Base-by-base conservation (phyloP, 768 basidiomycete genomes). In the Cystofilobasidium macerans region DNA sequence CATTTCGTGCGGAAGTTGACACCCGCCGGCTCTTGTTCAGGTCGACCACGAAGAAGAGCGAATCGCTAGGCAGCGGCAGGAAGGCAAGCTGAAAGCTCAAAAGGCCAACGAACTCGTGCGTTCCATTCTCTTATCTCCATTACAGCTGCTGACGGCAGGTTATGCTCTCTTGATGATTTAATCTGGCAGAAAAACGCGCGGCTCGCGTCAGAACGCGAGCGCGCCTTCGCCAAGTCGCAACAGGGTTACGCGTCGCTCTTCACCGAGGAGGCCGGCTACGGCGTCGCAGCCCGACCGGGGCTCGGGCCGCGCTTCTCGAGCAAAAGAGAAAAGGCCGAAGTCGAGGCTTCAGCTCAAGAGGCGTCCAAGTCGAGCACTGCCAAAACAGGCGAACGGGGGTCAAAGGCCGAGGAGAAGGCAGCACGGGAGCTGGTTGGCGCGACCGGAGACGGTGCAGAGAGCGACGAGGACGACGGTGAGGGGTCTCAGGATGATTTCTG, bases 31-130 rank as follows among this genome's bases (percentile, higher is more conserved):
- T 26, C 11, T 53, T 3, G 8, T 26, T 6, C 51, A 69, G 36
- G 89, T 95, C 28, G 89, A 98, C 71, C 93, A 97, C 72, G 94
- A 98, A 73, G 84, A 86, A 70, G 93, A 94, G 70, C 81, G 81
- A 28, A 78, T 89, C 32, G 91, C 90, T 35, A 82, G 94, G 22
- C 75, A 90, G 30, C 68, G 73, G 24, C 72, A 71, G 16, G 74
- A 75, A 62, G 75, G 75, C 0, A 70, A 71, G 58, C 57, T 63
- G 43, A 78, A 77, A 71, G 92, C 90, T 74, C 78, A 78, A 62
- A 90, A 91, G 73, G 84, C 82, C 51, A 82, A 85, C 1, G 86
- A 86, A 68, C 83, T 83, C 81, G 93, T 89, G 48, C 24, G 76
- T 72, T 16, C 28, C 40, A n/a, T 20, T 14, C 57, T 32, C 32